phyloP scores from a whole-genome alignment of 1,139 yeast species.

The Pneumocystis wakefieldiae region DNA sequence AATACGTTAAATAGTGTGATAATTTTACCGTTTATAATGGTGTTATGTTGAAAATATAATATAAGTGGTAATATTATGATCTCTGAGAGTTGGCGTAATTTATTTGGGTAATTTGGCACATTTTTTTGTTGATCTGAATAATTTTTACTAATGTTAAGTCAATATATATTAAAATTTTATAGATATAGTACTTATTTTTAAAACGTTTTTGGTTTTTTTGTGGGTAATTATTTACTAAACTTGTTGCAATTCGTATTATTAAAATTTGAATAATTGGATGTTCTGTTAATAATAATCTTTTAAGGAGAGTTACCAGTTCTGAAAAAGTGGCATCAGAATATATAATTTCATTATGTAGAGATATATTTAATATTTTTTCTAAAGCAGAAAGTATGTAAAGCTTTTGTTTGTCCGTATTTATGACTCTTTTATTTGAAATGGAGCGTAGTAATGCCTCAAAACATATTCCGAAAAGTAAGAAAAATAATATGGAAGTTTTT shows the following conservation, averaged over 20 bases:
- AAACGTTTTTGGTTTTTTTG: slow-evolving; percentile 15
- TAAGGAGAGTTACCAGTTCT: slow-evolving; percentile 64
- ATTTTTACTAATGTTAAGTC: slow-evolving; percentile 17
- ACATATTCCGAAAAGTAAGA: slow-evolving; percentile 72
- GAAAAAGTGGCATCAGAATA: slow-evolving; percentile 57
- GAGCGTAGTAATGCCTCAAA: slow-evolving; percentile 41
- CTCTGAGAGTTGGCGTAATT: slow-evolving; percentile 64
- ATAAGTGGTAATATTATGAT: slow-evolving; percentile 55
- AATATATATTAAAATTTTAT: slow-evolving; percentile 20
- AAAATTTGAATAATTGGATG: slow-evolving; percentile 12
- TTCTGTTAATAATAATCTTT: slow-evolving; percentile 50
- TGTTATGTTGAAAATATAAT: slow-evolving; percentile 20
- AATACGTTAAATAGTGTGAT: slow-evolving; percentile 31
- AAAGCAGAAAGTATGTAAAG: slow-evolving; percentile 39
- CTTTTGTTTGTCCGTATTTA: slow-evolving; percentile 17
- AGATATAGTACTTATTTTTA: slow-evolving; percentile 9
- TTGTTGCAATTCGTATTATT: slow-evolving; percentile 12
- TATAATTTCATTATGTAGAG: slow-evolving; percentile 43
- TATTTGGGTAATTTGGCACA: slow-evolving; percentile 50
- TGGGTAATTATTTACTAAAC: slow-evolving; percentile 23
- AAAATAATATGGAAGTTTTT: slow-evolving; percentile 61
- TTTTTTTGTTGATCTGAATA: slow-evolving; percentile 17
- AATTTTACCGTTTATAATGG: background rate
- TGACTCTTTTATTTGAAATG: slow-evolving; percentile 20
- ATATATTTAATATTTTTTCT: slow-evolving; percentile 41